Base-by-base conservation (phyloP, 116 monocot species). In the Trichopus zeylanicus region DNA sequence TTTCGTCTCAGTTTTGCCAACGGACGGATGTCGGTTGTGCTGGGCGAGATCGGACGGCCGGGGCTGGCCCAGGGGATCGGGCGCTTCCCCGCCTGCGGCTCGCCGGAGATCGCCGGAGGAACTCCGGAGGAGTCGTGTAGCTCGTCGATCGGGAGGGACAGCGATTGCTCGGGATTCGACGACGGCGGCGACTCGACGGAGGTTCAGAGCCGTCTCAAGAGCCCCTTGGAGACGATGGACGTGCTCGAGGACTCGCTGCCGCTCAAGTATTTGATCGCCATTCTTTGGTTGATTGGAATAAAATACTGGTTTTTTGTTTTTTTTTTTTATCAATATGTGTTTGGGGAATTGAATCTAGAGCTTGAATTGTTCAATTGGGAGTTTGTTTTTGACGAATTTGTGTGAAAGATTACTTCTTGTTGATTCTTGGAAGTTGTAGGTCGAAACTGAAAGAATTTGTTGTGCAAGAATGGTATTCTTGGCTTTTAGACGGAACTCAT, bases 201-300 rank as follows among this genome's bases (percentile, higher is more conserved):
- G 79, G 87, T 76, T 55, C 64, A 82, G 83, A 88, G 89, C 75
- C 15, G 53, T 56, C 66, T 53, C 27, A 78, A 70, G 65, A 78
- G 70, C 0, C 78, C 89, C 30, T 59, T 89, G 10, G 77, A 81
- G 31, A 62, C 75, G 28, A 75, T 84, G 74, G 73, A 81, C 15
- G 68, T 70, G 4, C 64, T 89, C 23, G 78, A 84, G 70, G 84
- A 81, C 0, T 72, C 80, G 37, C 74, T 89, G 19, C 89, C 89
- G 7, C 65, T 83, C 22, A 88, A 77, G 88, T 88, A 22, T 29
- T 23, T 0, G 23, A 21, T 42, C 8, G 16, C 22, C 3, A 10
- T 29, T 6, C 29, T 46, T 51, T 32, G 48, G 6, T n/a, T 53
- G 4, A 13, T 42, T 42, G 42, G 12, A 13, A 42, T 3, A 42